These are phyloP conservation scores for Pichia nanzhaoensis DNA, from an alignment of 805 yeast genomes.

Conservation along the genomic window DNA sequence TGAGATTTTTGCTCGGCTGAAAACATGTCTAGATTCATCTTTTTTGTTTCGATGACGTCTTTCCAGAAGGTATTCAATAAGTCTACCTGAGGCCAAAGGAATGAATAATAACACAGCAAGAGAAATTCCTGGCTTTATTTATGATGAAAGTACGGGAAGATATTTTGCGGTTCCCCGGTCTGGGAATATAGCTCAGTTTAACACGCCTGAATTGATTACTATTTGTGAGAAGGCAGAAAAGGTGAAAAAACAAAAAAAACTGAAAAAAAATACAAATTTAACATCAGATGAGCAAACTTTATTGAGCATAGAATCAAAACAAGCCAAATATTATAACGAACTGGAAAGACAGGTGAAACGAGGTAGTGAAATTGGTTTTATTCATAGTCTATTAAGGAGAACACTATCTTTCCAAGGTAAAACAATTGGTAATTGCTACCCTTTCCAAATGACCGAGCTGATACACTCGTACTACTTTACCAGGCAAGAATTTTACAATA, in stretches of 20 bases:
- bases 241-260: background rate
- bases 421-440: background rate
- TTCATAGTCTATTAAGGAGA: background rate
- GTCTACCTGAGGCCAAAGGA: too few species aligned
- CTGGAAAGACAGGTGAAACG: background rate
- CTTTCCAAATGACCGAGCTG: too few species aligned
- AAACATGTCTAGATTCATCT: too few species aligned
- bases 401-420: background rate
- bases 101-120: background rate
- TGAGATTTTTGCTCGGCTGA: too few species aligned
- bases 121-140: constrained; percentile 11
- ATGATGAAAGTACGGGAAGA: constrained; percentile 7
- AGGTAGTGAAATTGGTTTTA: background rate
- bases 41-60: background rate
- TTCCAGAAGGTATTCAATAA: background rate
- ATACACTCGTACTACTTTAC: too few species aligned
- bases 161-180: constrained; percentile 12
- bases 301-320: background rate
- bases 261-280: too few species aligned
- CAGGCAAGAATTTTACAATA: too few species aligned
- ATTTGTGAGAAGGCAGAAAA: background rate
- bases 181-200: background rate
- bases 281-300: too few species aligned
- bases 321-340: background rate
- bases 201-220: background rate